Evolutionary conservation across 2,329 filamentous ascomycete genomes (phyloP).

Genomic region (Xylariaceae sp.): DNA sequence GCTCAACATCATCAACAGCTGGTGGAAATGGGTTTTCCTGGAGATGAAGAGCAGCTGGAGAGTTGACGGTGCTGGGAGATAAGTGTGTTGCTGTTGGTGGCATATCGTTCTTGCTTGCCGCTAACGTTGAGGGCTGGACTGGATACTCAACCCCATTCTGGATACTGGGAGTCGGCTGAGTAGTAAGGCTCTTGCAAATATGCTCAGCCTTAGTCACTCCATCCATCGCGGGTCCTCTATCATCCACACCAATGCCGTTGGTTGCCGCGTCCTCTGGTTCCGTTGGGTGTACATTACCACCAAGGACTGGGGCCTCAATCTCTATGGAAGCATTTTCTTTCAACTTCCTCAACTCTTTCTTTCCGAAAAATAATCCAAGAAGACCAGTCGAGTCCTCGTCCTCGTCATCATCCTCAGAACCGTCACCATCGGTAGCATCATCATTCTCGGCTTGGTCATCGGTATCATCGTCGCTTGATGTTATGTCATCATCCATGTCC

Average conservation of each 20-base stretch:
- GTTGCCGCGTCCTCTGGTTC: constrained; percentile 24
- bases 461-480: constrained; percentile 50
- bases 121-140: background rate
- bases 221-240: background rate
- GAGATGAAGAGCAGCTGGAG: constrained; percentile 17
- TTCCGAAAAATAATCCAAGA: constrained; percentile 56
- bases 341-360: constrained; percentile 53
- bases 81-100: background rate
- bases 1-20: constrained; percentile 23
- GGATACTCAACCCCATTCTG: background rate
- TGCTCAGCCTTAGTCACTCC: background rate
- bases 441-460: constrained; percentile 43
- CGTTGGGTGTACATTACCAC: constrained; percentile 37
- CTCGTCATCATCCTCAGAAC: constrained; percentile 43
- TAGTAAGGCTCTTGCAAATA: background rate
- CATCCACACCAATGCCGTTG: background rate
- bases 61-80: background rate
- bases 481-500: constrained; percentile 65
- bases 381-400: constrained; percentile 44
- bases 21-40: constrained; percentile 21
- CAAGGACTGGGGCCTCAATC: constrained; percentile 22
- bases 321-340: constrained; percentile 38
- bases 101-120: background rate
- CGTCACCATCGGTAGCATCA: constrained; percentile 35
- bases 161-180: background rate